Evolutionary conservation across 2,329 filamentous ascomycete species (phyloP), one percentile per base, ranked within the genome.

Genomic region (Hymenoscyphus linearis): DNA sequence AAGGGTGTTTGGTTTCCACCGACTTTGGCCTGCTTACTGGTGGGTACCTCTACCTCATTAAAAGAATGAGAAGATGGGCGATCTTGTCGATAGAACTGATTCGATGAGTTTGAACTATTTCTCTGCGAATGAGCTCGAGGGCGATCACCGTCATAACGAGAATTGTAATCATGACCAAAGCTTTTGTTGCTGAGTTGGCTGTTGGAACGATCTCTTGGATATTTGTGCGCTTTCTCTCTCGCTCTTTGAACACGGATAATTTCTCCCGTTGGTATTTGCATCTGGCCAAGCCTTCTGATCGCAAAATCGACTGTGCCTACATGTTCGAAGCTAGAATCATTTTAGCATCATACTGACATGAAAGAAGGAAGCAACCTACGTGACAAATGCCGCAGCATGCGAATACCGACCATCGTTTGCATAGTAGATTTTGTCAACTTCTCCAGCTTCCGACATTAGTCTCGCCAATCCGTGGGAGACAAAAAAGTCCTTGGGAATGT

Each of bases 371-470:
- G 35, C 13, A 9, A 65, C 68, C 64, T 58, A 69, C 69, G 62
- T 60, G 31, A 69, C 58, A 55, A 70, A 70, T 9, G 63, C 63
- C 34, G 62, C 25, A 34, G 31, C 57, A 26, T 47, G 40, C 12
- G 40, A 6, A 47, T 47, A 6, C 4, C 40, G n/a, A 10, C 40
- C 40, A 47, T 47, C 40, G 12, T 25, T 47, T 47, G 40, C 40
- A 10, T 60, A 68, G 34, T 60, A 65, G 25, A 71, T 67, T 13
- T 53, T 64, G 27, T 68, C 63, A 25, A 72, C 65, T 18, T 52
- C 56, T 10, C 70, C 70, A 59, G 60, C 62, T 36, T 62, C 26
- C 4, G 64, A 62, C 62, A 71, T 64, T 14, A 70, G 34, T 0
- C 59, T 25, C 27, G 65, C 63, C 7, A 72, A 53, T n/a, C 55